A percentile compares a stretch with the other conserved stretches of the same genome.
Conservation (phyloP, 1,139 yeast genomes). For the Yamadazyma dendronema region DNA sequence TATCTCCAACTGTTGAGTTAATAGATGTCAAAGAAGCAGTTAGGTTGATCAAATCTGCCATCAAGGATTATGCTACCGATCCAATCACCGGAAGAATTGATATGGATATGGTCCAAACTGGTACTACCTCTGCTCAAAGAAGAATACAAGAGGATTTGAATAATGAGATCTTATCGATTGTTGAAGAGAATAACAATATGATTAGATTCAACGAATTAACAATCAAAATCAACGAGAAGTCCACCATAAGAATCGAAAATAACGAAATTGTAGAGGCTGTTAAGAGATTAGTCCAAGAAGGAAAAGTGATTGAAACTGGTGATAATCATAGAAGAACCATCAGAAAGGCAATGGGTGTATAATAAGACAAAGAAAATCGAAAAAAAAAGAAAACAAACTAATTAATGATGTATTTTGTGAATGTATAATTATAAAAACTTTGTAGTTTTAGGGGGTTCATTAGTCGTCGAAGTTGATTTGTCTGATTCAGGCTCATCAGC, state of each 20-base stretch:
- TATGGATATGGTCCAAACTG: conserved; percentile 96
- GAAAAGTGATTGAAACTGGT: conserved; percentile 68
- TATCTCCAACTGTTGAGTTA: conserved; percentile 66
- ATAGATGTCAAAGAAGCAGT: conserved; percentile 94
- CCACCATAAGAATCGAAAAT: conserved; percentile 68
- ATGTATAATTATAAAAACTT: conserved; percentile 1
- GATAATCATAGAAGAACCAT: conserved; percentile 71
- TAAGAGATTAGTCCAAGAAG: conserved; percentile 72
- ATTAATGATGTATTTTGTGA: conserved; percentile 4
- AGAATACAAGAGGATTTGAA: conserved; percentile 72
- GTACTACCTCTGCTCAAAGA: conserved; percentile 87
- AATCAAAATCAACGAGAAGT: conserved; percentile 64
- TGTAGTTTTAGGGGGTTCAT: not conserved
- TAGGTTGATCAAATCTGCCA: conserved; percentile 86
- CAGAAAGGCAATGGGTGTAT: conserved; percentile 41
- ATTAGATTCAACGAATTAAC: conserved; percentile 64
- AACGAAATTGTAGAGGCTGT: conserved; percentile 67
- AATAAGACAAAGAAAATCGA: conserved; percentile 3
- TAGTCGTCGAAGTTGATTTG: not conserved
- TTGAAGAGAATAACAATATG: conserved; percentile 42
- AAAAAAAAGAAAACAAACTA: not conserved
- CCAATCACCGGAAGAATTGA: conserved; percentile 96
- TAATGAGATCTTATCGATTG: conserved; percentile 52
- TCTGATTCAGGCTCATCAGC: conserved; percentile 2
- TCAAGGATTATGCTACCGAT: conserved; percentile 97